Evolutionary conservation across 306 rosid genomes (phyloP), one percentile per base, ranked within the genome.

Genomic region (Prunus davidiana): DNA sequence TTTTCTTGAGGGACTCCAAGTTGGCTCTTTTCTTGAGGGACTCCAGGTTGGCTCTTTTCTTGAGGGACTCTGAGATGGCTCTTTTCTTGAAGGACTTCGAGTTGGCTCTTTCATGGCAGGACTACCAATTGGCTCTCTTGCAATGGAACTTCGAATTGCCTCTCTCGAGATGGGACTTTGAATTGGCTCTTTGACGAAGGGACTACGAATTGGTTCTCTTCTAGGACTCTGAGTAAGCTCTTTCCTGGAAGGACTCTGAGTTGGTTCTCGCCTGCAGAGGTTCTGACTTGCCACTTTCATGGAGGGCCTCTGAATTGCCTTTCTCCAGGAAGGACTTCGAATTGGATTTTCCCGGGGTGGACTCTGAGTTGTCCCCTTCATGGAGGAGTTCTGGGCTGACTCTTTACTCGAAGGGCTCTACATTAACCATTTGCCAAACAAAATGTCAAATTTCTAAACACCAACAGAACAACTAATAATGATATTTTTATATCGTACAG

Each of bases 71-170:
- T 9, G 73, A 84, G 75, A 78, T 64, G 87, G 68, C 67, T 70
- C 77, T 76, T 67, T 82, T 65, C 74, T 11, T 49, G 18, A 47
- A 0, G 18, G 15, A 49, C 54, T 49, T 16, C 3, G 74, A 83
- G 75, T 78, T 64, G 87, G 68, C 60, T 56, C 75, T 72, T 83
- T 78, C 56, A 63, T 81, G 72, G 75, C 58, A 66, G 88, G 85
- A 81, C 75, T 60, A 20, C 19, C 45, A 51, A 67, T 71, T 32
- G 67, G 62, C 70, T 80, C 88, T 24, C 64, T 84, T 71, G 46
- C 64, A 19, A 74, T 64, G 71, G 76, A 46, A 64, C 78, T 75
- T 57, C 5, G 56, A 82, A 72, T 62, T 71, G 86, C 77, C 64
- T 64, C 71, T 60, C 75, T 71, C 50, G 25, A 78, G 64, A 55